Evolutionary conservation across 768 basidiomycete species (phyloP).

Genomic region (Wakefieldia striispora): DNA sequence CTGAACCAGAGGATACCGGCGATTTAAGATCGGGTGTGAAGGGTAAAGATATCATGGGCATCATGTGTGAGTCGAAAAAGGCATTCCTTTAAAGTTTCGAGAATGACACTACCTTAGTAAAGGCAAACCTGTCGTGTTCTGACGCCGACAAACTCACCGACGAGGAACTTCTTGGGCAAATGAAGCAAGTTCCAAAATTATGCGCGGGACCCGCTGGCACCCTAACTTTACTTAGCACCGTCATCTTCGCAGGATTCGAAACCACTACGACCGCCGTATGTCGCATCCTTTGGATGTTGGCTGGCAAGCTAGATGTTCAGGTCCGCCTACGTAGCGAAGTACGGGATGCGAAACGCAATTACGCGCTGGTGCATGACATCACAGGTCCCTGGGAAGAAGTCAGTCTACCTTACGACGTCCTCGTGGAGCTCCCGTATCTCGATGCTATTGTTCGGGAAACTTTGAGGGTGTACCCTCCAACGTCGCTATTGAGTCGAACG

Average conservation of each 20-base stretch:
- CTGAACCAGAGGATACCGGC: constrained; percentile 8
- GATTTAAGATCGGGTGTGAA: constrained; percentile 12
- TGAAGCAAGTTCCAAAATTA: constrained; percentile 29
- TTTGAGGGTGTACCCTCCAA: constrained; percentile 39
- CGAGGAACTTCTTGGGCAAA: constrained; percentile 37
- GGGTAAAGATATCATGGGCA: constrained; percentile 39
- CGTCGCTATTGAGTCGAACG: constrained; percentile 34
- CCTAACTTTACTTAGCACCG: constrained; percentile 24
- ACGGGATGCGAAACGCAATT: constrained; percentile 24
- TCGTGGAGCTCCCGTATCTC: constrained; percentile 44
- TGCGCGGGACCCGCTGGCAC: not conserved
- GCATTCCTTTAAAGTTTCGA: not conserved
- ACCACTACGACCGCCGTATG: constrained; percentile 31
- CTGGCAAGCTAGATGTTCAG: constrained; percentile 31
- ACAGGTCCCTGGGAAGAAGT: constrained; percentile 28
- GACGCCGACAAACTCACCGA: constrained; percentile 33
- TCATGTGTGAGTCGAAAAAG: constrained; percentile 32
- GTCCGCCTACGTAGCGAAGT: constrained; percentile 33
- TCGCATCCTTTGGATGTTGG: constrained; percentile 35
- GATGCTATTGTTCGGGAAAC: constrained; percentile 45
- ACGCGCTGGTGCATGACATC: constrained; percentile 8
- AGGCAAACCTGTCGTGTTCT: constrained; percentile 31
- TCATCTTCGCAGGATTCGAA: constrained; percentile 35
- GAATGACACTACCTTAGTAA: constrained; percentile 23
- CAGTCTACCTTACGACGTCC: constrained; percentile 37